These are phyloP conservation scores for Excoecaria agallocha DNA, from an alignment of 345 rosid genomes.

Conservation along the genomic window DNA sequence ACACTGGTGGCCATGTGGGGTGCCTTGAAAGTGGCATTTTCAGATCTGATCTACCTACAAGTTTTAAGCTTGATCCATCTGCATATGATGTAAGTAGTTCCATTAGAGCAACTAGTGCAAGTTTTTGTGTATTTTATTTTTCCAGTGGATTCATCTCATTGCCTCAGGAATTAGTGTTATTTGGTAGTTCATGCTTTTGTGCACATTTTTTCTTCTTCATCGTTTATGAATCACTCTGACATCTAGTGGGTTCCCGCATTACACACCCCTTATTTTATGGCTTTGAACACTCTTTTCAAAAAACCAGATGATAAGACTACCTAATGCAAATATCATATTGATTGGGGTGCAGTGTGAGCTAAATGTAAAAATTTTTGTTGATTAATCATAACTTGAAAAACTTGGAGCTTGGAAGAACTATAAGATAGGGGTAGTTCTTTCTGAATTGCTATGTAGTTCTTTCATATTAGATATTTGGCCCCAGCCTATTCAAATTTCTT, in stretches of 20 bases:
- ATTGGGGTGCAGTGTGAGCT: not conserved
- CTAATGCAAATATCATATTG: not conserved
- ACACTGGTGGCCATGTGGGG: slow-evolving; percentile 96
- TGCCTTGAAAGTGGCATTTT: slow-evolving; percentile 99
- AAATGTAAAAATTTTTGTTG: not conserved
- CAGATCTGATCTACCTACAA: slow-evolving; percentile 91
- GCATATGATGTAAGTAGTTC: slow-evolving; percentile 65
- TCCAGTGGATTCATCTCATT: not conserved
- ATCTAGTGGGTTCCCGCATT: not conserved
- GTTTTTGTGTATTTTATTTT: not conserved
- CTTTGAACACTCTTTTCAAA: not conserved
- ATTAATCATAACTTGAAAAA: not conserved
- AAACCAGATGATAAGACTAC: not conserved
- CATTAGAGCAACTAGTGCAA: not conserved
- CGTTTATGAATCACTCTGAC: not conserved
- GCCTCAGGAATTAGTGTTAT: not conserved
- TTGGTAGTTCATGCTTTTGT: slow-evolving; percentile 1
- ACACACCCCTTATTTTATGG: not conserved
- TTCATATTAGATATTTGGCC: too few species aligned
- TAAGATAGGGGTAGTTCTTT: too few species aligned
- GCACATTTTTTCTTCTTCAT: not conserved
- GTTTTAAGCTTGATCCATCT: slow-evolving; percentile 77
- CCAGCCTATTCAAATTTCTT: too few species aligned
- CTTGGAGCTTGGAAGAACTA: too few species aligned
- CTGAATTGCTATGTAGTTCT: too few species aligned